phyloP scores from a whole-genome alignment of 1,284 basidiomycete genomes.

The Fomes fomentarius region DNA sequence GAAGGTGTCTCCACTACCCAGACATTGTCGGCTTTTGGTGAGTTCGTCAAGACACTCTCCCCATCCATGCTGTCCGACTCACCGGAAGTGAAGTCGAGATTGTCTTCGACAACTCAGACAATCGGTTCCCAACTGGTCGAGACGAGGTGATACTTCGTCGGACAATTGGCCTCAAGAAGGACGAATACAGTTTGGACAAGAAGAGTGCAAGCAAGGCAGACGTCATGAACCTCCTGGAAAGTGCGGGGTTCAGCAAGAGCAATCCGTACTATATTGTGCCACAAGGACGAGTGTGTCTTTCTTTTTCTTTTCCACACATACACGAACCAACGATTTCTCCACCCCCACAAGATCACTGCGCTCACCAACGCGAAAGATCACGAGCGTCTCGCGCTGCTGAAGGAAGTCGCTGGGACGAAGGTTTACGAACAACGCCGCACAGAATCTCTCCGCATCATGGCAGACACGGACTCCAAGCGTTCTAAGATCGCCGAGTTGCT shows the following conservation, averaged over 20 bases:
- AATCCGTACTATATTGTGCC: slow-evolving; percentile 99
- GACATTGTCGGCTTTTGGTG: slow-evolving; percentile 92
- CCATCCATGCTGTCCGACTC: neutral
- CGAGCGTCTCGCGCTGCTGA: slow-evolving; percentile 90
- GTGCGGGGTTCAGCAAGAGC: slow-evolving; percentile 94
- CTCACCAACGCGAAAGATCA: slow-evolving; percentile 97
- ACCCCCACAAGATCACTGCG: slow-evolving; percentile 79
- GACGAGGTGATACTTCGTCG: slow-evolving; percentile 86
- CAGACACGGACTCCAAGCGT: slow-evolving; percentile 93
- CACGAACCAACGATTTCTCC: neutral
- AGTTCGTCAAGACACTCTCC: slow-evolving; percentile 26
- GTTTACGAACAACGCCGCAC: slow-evolving; percentile 95
- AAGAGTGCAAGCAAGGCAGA: slow-evolving; percentile 97
- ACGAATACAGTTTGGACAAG: slow-evolving; percentile 97
- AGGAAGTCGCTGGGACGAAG: slow-evolving; percentile 98
- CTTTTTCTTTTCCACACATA: neutral
- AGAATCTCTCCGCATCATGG: slow-evolving; percentile 95
- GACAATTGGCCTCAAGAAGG: slow-evolving; percentile 98
- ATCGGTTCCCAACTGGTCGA: slow-evolving; percentile 88
- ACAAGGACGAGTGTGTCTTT: slow-evolving; percentile 82
- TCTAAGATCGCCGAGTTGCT: slow-evolving; percentile 91
- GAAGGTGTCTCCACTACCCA: slow-evolving; percentile 90
- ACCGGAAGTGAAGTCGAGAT: slow-evolving; percentile 72
- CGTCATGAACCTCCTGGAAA: slow-evolving; percentile 94
- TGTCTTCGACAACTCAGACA: slow-evolving; percentile 88